Conservation (phyloP, 257 asterid genomes). For the Asclepias syriaca region DNA sequence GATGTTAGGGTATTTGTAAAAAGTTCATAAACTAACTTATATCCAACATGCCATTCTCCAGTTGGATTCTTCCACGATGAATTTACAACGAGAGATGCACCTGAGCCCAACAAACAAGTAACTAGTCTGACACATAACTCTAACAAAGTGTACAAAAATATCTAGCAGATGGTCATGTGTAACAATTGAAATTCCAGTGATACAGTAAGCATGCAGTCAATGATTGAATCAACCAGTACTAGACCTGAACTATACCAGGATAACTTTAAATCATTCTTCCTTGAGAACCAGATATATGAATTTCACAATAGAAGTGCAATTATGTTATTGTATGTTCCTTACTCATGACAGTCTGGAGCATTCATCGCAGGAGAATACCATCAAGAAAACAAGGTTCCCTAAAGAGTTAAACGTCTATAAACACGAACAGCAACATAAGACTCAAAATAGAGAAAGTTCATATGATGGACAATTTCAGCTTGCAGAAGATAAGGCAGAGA, state of each 20-base stretch:
- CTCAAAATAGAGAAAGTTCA: not conserved
- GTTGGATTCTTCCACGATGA: slow-evolving; percentile 89
- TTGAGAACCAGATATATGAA: not conserved
- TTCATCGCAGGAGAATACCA: not conserved
- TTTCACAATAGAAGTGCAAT: not conserved
- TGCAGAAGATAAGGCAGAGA: not conserved
- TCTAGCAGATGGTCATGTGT: not conserved
- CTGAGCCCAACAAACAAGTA: slow-evolving; percentile 25
- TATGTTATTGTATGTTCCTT: not conserved
- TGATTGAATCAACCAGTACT: not conserved
- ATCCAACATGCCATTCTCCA: slow-evolving; percentile 95
- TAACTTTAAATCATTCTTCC: not conserved
- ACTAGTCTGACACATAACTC: not conserved
- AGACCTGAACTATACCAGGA: not conserved
- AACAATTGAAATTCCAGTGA: not conserved
- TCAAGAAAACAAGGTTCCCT: not conserved
- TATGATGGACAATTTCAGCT: not conserved
- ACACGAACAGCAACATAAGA: not conserved
- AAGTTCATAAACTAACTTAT: slow-evolving; percentile 80
- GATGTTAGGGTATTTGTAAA: slow-evolving; percentile 66
- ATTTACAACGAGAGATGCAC: slow-evolving; percentile 64
- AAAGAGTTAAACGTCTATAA: not conserved
- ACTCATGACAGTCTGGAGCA: not conserved
- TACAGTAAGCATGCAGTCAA: not conserved
- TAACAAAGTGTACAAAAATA: not conserved